Conservation (phyloP, 2,329 filamentous ascomycete genomes). For the Fonsecaea erecta region DNA sequence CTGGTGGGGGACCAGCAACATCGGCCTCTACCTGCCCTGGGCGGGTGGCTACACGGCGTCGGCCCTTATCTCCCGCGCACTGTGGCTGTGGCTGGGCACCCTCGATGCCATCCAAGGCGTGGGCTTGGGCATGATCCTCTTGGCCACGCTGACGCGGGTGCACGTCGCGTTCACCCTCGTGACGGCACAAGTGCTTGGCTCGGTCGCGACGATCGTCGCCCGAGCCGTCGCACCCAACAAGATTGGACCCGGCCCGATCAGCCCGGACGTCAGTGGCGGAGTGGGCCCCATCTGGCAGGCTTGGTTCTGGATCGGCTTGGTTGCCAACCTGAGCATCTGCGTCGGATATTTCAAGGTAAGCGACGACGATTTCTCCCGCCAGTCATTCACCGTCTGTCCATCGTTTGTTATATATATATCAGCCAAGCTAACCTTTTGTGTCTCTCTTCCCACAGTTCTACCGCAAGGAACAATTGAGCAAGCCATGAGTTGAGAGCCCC, state of each 20-base stretch:
- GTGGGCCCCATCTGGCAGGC: constrained; percentile 52
- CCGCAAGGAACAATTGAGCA: constrained; percentile 52
- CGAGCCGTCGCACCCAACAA: constrained; percentile 65
- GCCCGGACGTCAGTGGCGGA: constrained; percentile 63
- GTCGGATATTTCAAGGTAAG: constrained; percentile 56
- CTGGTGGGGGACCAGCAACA: constrained; percentile 66
- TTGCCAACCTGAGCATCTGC: constrained; percentile 63
- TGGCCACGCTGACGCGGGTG: constrained; percentile 67
- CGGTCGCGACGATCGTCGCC: constrained; percentile 65
- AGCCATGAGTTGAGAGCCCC: constrained; percentile 40
- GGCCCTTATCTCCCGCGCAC: constrained; percentile 60
- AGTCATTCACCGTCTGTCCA: background rate
- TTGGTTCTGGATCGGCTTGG: constrained; percentile 66
- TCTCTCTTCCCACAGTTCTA: constrained; percentile 46
- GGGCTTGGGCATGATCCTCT: constrained; percentile 69
- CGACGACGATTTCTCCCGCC: constrained; percentile 42
- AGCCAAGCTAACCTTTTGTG: background rate
- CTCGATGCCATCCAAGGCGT: constrained; percentile 69
- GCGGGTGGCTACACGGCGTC: constrained; percentile 57
- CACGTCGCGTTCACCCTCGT: constrained; percentile 68
- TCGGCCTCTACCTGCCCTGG: constrained; percentile 68
- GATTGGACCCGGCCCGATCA: constrained; percentile 65
- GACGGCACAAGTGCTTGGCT: constrained; percentile 65
- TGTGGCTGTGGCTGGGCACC: constrained; percentile 72
- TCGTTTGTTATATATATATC: background rate